Percentiles rank a stretch among this genome's conserved stretches.
Conservation (phyloP, 345 rosid genomes). For the thale cress (Arabidopsis thaliana) region TAIR10.1 NC_003074.8:22278501-22279000, state of each 20-base stretch:
- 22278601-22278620: constrained; percentile 50
- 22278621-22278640: constrained; percentile 42
- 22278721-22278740: constrained; percentile 33
- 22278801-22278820: constrained; percentile 25
- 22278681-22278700: constrained; percentile 40
- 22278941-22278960: too few species aligned
- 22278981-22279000: constrained; percentile 25
- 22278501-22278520: background rate
- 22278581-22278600: constrained; percentile 25
- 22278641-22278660: constrained; percentile 34
- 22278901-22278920: too few species aligned
- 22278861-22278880: constrained; percentile 9
- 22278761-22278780: background rate
- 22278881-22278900: constrained; percentile 3
- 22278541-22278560: background rate
- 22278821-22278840: constrained; percentile 8
- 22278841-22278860: constrained; percentile 12
- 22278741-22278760: constrained; percentile 18
- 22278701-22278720: constrained; percentile 40
- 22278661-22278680: constrained; percentile 47
- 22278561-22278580: too few species aligned
- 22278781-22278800: background rate
- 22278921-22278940: too few species aligned
- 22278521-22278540: background rate
- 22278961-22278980: background rate